phyloP scores from a whole-genome alignment of 2,329 filamentous ascomycete species.

The Aquanectria penicillioides region DNA sequence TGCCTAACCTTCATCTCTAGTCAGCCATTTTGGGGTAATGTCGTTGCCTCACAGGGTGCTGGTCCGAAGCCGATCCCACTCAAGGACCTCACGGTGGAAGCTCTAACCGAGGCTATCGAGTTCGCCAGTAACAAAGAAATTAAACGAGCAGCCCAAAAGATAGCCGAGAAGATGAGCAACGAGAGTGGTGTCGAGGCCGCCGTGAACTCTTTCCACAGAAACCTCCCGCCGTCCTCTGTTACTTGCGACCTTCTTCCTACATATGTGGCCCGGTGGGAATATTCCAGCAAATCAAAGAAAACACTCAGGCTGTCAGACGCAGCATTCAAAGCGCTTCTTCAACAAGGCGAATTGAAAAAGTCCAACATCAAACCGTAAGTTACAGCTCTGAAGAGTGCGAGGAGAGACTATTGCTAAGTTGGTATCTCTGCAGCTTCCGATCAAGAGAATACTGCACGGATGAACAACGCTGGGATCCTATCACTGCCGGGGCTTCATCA shows the following conservation, averaged over 20 bases:
- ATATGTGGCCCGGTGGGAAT: too few species aligned
- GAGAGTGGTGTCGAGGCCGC: too few species aligned
- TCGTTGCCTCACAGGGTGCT: constrained; percentile 21
- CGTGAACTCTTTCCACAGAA: too few species aligned
- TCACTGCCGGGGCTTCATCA: constrained; percentile 2
- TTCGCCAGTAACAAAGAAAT: constrained; percentile 10
- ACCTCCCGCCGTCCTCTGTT: too few species aligned
- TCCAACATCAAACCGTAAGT: not conserved
- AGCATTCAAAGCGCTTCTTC: too few species aligned
- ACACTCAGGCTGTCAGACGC: too few species aligned
- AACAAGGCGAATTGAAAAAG: too few species aligned
- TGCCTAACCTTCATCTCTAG: not conserved
- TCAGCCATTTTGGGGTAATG: constrained; percentile 33
- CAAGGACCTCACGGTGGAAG: not conserved
- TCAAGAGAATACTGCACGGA: not conserved
- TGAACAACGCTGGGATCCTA: constrained; percentile 1
- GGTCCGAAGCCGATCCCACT: constrained; percentile 23
- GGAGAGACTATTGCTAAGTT: too few species aligned
- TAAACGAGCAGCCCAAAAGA: not conserved
- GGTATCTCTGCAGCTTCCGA: not conserved
- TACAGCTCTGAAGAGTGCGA: not conserved
- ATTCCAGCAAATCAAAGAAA: too few species aligned
- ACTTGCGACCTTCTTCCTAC: too few species aligned
- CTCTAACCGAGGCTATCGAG: not conserved
- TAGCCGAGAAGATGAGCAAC: too few species aligned